Evolutionary conservation across 2,329 filamentous ascomycete genomes (phyloP).

Genomic region (Stagonosporopsis cucurbitacearum): DNA sequence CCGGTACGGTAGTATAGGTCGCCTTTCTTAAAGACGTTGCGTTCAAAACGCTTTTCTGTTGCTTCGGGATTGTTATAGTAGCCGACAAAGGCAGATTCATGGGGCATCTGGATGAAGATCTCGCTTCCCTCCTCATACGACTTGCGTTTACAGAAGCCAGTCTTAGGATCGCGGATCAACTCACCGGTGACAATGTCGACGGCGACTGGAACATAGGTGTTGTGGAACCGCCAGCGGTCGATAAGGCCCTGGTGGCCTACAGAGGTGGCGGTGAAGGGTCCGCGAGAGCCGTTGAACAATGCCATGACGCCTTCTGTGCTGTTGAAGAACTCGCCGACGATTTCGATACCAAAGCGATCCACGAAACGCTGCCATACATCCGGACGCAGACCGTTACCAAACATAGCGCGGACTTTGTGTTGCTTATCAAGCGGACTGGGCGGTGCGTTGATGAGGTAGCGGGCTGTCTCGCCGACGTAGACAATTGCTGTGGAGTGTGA

Average conservation of each 20-base stretch:
- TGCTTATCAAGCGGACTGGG: slow-evolving; percentile 66
- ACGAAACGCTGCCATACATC: slow-evolving; percentile 72
- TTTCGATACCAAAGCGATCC: slow-evolving; percentile 67
- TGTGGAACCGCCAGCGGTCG: slow-evolving; percentile 58
- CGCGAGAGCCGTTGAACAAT: slow-evolving; percentile 64
- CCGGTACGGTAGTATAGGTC: slow-evolving; percentile 58
- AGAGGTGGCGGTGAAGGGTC: slow-evolving; percentile 67
- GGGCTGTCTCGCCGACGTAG: slow-evolving; percentile 79
- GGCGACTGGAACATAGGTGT: slow-evolving; percentile 69
- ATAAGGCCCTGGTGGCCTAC: slow-evolving; percentile 76
- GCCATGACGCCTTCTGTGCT: slow-evolving; percentile 74
- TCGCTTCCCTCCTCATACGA: slow-evolving; percentile 75
- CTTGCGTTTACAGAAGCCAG: slow-evolving; percentile 69
- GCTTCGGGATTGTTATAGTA: slow-evolving; percentile 74
- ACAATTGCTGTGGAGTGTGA: slow-evolving; percentile 73
- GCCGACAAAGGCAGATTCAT: slow-evolving; percentile 67
- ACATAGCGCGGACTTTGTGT: slow-evolving; percentile 66
- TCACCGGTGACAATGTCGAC: slow-evolving; percentile 73
- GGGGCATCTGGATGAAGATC: slow-evolving; percentile 69
- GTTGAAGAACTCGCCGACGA: slow-evolving; percentile 77
- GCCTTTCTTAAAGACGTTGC: slow-evolving; percentile 56
- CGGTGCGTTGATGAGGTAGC: slow-evolving; percentile 74
- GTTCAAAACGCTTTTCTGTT: slow-evolving; percentile 62
- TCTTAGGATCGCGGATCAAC: slow-evolving; percentile 69
- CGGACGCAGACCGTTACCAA: slow-evolving; percentile 71